Percentiles rank a stretch among this genome's conserved stretches.
phyloP scores from a whole-genome alignment of 345 rosid species.

The Noccaea caerulescens region DNA sequence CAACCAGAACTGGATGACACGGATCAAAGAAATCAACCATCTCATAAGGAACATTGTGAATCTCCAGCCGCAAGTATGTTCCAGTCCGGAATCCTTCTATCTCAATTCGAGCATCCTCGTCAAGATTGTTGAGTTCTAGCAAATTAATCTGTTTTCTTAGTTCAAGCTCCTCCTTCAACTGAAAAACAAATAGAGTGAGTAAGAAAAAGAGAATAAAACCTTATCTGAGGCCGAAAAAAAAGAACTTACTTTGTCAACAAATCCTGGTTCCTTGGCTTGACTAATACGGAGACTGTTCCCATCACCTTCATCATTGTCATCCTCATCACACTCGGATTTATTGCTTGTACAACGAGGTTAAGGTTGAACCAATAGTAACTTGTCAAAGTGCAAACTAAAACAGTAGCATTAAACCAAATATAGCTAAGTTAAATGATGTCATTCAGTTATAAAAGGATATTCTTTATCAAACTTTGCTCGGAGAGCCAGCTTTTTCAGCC shows the following conservation, averaged over 20 bases:
- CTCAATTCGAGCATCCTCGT: slow-evolving; percentile 74
- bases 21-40: slow-evolving; percentile 96
- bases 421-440: slow-evolving; percentile 18
- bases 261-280: slow-evolving; percentile 68
- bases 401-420: slow-evolving; percentile 23
- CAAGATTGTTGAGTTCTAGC: slow-evolving; percentile 77
- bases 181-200: slow-evolving; percentile 44
- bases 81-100: slow-evolving; percentile 90
- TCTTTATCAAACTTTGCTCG: slow-evolving; percentile 78
- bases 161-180: slow-evolving; percentile 90
- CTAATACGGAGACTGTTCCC: slow-evolving; percentile 46
- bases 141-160: slow-evolving; percentile 77
- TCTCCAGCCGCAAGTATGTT: slow-evolving; percentile 80
- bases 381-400: slow-evolving; percentile 28
- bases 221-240: slow-evolving; percentile 4
- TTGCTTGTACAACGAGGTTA: slow-evolving; percentile 61
- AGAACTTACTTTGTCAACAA: slow-evolving; percentile 68
- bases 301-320: slow-evolving; percentile 56
- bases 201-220: slow-evolving; percentile 29
- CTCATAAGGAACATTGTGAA: slow-evolving; percentile 90
- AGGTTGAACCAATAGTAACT: slow-evolving; percentile 49
- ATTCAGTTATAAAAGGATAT: slow-evolving; percentile 71
- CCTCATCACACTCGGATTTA: slow-evolving; percentile 66
- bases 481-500: slow-evolving; percentile 75
- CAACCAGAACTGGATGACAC: slow-evolving; percentile 79